Percentiles rank a stretch among this genome's conserved stretches.
Evolutionary conservation across 768 basidiomycete species (phyloP).

Genomic region (Kwoniella botswanensis): DNA sequence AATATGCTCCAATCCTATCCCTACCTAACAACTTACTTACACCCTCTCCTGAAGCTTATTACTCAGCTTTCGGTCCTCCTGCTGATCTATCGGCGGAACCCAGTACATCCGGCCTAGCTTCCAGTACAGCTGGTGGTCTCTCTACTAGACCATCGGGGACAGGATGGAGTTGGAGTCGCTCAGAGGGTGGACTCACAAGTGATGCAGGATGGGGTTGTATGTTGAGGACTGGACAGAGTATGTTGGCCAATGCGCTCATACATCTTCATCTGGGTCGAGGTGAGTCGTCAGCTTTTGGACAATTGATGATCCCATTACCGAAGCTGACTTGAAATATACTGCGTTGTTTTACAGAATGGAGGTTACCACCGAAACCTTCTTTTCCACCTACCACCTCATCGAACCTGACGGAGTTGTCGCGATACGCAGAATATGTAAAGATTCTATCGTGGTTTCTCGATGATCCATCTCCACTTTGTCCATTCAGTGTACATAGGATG

Average conservation of each 20-base stretch:
- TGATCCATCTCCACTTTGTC: slow-evolving; percentile 77
- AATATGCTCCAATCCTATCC: slow-evolving; percentile 74
- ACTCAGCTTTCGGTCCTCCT: slow-evolving; percentile 41
- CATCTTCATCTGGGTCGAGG: slow-evolving; percentile 77
- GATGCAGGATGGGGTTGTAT: slow-evolving; percentile 93
- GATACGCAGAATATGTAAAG: slow-evolving; percentile 84
- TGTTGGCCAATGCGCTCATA: slow-evolving; percentile 80
- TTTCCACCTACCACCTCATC: slow-evolving; percentile 57
- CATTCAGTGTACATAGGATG: slow-evolving; percentile 96
- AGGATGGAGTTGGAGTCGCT: slow-evolving; percentile 62
- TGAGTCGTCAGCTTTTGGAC: slow-evolving; percentile 55
- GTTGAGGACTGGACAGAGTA: slow-evolving; percentile 81
- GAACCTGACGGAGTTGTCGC: slow-evolving; percentile 45
- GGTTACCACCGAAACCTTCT: slow-evolving; percentile 69
- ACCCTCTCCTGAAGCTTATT: slow-evolving; percentile 48
- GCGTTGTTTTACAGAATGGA: slow-evolving; percentile 70
- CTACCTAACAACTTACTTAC: slow-evolving; percentile 47
- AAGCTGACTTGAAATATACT: neutral
- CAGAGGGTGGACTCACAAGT: slow-evolving; percentile 72
- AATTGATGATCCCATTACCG: neutral
- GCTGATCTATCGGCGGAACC: slow-evolving; percentile 20
- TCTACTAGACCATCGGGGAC: slow-evolving; percentile 34
- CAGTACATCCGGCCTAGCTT: neutral
- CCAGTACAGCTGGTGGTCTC: neutral
- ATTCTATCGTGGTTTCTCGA: slow-evolving; percentile 96